Base-by-base conservation (phyloP, 2,329 filamentous ascomycete species). In the Emmonsiellopsis sp. region DNA sequence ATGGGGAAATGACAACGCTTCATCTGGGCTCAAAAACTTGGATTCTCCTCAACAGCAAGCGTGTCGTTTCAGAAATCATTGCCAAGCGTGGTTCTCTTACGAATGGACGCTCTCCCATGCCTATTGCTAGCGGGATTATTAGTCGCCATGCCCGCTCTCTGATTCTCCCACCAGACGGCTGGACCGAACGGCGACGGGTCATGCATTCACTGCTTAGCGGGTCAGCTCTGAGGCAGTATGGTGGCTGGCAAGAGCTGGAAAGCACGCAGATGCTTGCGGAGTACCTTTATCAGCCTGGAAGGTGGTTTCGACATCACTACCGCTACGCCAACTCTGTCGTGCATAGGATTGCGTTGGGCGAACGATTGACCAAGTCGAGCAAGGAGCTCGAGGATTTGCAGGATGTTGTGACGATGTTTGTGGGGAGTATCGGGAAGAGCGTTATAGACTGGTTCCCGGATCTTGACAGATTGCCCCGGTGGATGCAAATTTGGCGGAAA, bases 31-130 rank as follows among this genome's bases (percentile, higher is more conserved):
- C 63, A 31, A 72, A 70, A 52, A 74, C 70, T 1, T 74, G 70
- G 69, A 62, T 76, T 15, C 61, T 75, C 13, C 65, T 76, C 5
- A 76, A 76, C 57, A 67, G 57, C 11, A 57, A 65, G 30, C 69
- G 73, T 6, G 70, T 73, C 2, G 67, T 72, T 26, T 60, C 60
- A 1, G 69, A 72, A 43, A 64, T 74, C 37, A 71, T 74, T 35
- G 66, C 65, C 42, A 70, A 70, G 51, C 61, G 66, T 5, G 67
- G 66, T 11, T 61, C 52, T 15, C 50, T 66, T 5, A 73, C 70
- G 2, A 68, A 70, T 49, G 67, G 62, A 26, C 61, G 69, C 3
- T 60, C 63, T 1, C 58, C 59, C 15, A 62, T 67, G 52, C 70
- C 71, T 7, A 59, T 74, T 40, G 63, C 70, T 4, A 66, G 69